Conservation (phyloP, 208 protist species). For the Crithidia bombi region DNA sequence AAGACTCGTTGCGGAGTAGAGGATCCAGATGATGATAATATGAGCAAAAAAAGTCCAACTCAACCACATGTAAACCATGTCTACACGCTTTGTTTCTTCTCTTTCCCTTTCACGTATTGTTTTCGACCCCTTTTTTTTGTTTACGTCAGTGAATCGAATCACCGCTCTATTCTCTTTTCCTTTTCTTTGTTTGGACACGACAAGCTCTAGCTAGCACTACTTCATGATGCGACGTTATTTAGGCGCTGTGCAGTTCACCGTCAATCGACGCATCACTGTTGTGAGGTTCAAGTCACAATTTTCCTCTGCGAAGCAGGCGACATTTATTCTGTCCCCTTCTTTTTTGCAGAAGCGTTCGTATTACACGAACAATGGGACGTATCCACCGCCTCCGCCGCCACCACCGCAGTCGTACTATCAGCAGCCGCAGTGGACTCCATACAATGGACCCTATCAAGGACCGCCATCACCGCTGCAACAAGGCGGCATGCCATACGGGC, state of each 20-base stretch:
- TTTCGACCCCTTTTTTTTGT: background rate
- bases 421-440: slow-evolving; percentile 26
- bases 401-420: slow-evolving; percentile 25
- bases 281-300: slow-evolving; percentile 14
- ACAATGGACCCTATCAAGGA: slow-evolving; percentile 16
- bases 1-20: too few relatives aligned
- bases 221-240: slow-evolving; percentile 27
- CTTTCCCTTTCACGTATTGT: background rate
- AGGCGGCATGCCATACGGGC: slow-evolving; percentile 20
- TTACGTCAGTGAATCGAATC: background rate
- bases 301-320: slow-evolving; percentile 7
- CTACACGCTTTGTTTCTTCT: background rate
- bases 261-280: slow-evolving; percentile 27
- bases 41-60: too few relatives aligned
- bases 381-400: slow-evolving; percentile 54
- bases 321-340: slow-evolving; percentile 35
- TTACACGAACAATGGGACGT: slow-evolving; percentile 33
- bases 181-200: background rate
- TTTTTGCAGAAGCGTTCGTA: slow-evolving; percentile 39
- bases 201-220: background rate
- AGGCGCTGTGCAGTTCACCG: slow-evolving; percentile 12
- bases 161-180: background rate
- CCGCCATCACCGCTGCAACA: slow-evolving; percentile 29
- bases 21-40: too few relatives aligned
- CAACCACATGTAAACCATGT: too few relatives aligned